These are phyloP conservation scores for Backusella mclennaniae DNA, from an alignment of 192 early-diverging fungal genomes.

Conservation along the genomic window DNA sequence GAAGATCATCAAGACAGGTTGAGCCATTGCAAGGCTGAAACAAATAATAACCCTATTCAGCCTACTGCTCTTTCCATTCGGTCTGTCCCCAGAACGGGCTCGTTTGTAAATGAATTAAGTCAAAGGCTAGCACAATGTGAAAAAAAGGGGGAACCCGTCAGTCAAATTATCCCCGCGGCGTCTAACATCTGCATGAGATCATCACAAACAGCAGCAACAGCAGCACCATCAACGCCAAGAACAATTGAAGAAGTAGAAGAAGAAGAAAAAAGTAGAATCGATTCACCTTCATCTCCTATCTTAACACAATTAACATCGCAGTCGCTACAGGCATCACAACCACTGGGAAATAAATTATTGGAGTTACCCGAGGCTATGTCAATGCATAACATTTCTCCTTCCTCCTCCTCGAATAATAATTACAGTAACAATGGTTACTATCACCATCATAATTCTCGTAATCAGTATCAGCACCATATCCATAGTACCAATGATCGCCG, in stretches of 20 bases:
- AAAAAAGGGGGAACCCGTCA: conserved; percentile 14
- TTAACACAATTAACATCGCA: background rate
- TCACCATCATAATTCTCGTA: background rate
- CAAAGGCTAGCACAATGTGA: conserved; percentile 10
- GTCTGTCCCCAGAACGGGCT: conserved; percentile 17
- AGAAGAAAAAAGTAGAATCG: background rate
- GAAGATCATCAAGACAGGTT: background rate
- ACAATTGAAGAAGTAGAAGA: conserved; percentile 6
- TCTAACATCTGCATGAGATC: conserved; percentile 4
- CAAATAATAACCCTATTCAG: background rate
- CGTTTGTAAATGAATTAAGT: conserved; percentile 21
- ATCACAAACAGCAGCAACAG: background rate
- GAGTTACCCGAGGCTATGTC: conserved; percentile 9
- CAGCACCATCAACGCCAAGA: background rate
- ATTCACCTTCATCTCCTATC: background rate
- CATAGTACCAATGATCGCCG: background rate
- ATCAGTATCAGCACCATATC: background rate
- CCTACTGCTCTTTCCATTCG: background rate
- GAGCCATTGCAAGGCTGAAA: background rate
- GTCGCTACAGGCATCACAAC: background rate
- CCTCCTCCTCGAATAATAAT: background rate
- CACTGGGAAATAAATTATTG: background rate
- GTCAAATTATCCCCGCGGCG: background rate
- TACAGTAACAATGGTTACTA: background rate
- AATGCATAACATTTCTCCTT: conserved; percentile 6